Evolutionary conservation across 1,284 basidiomycete species (phyloP).

Genomic region (Sporisorium graminicola): DNA sequence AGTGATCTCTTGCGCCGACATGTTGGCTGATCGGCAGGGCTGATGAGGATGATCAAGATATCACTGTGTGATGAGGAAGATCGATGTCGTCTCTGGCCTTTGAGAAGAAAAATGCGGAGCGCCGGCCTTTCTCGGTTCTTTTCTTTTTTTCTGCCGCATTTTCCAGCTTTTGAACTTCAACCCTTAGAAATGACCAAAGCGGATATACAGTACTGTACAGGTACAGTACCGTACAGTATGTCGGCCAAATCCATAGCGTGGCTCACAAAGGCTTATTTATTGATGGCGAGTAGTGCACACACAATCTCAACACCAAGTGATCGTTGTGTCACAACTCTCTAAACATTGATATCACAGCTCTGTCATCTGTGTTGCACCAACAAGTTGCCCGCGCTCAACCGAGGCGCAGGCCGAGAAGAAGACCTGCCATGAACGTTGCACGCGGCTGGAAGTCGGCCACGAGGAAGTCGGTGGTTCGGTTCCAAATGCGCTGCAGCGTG

Average conservation of each 20-base stretch:
- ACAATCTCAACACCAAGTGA: no score
- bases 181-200: background rate
- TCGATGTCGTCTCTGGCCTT: slow-evolving; percentile 22
- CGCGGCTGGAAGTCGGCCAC: slow-evolving; percentile 89
- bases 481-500: slow-evolving; percentile 74
- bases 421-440: slow-evolving; percentile 73
- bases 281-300: no score
- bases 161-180: background rate
- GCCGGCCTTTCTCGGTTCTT: slow-evolving; percentile 8
- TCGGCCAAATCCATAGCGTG: no score
- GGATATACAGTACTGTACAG: no score
- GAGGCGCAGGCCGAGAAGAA: slow-evolving; percentile 72
- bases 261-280: no score
- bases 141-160: slow-evolving; percentile 8
- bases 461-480: slow-evolving; percentile 83
- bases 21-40: background rate
- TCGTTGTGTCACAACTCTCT: no score
- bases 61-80: no score
- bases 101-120: slow-evolving; percentile 22
- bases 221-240: no score
- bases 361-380: background rate
- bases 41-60: background rate
- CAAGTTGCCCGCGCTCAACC: slow-evolving; percentile 68
- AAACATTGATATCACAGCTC: background rate
- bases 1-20: slow-evolving; percentile 44